Percentiles rank a stretch among this genome's conserved stretches.
phyloP scores from a whole-genome alignment of 179 eudicot genomes.

The Sideroxylon spinosum region DNA sequence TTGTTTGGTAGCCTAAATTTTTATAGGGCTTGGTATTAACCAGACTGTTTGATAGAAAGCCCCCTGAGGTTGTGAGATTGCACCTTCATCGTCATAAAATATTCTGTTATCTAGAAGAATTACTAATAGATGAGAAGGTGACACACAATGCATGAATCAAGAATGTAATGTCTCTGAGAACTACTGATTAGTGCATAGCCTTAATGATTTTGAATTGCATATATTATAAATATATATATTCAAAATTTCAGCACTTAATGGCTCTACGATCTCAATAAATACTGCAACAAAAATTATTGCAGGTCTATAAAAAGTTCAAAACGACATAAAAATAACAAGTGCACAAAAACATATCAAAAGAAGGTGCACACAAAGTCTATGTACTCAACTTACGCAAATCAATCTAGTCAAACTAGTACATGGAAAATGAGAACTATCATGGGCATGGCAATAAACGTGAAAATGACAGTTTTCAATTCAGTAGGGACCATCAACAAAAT shows the following conservation, averaged over 20 bases:
- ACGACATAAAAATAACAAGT: too few relatives aligned
- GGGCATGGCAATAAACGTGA: background rate
- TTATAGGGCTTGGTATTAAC: background rate
- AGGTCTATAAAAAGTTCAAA: too few relatives aligned
- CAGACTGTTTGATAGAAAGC: background rate
- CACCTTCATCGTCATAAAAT: background rate
- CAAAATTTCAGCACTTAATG: background rate
- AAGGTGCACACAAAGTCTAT: background rate
- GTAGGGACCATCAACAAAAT: background rate
- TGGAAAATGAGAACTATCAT: background rate
- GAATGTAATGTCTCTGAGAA: too few relatives aligned
- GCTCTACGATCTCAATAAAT: too few relatives aligned
- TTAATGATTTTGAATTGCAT: background rate
- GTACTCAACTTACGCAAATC: background rate
- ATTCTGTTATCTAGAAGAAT: background rate
- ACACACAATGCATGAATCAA: too few relatives aligned
- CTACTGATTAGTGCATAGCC: background rate
- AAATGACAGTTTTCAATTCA: too few relatives aligned
- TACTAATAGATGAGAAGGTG: too few relatives aligned
- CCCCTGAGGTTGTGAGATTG: background rate
- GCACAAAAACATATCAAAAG: background rate
- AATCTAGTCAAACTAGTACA: background rate
- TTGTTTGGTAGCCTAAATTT: background rate
- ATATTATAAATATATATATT: too few relatives aligned
- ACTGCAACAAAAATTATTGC: too few relatives aligned